Conservation (phyloP, 2,329 filamentous ascomycete species). For the Cryphonectria naterciae region DNA sequence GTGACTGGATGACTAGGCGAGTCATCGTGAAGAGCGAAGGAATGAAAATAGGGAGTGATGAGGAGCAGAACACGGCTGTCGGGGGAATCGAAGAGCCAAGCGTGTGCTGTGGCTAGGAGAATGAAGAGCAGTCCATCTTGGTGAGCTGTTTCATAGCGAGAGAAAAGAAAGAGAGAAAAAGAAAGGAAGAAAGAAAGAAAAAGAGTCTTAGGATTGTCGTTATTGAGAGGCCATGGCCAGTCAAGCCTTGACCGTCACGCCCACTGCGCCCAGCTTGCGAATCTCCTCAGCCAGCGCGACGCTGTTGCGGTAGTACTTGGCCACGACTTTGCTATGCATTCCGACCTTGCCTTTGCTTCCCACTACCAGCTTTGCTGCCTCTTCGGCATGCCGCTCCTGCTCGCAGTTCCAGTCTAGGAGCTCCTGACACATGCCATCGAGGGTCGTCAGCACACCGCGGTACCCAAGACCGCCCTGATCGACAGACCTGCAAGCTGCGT, state of each 20-base stretch:
- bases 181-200: neutral
- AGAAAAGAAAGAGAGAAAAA: neutral
- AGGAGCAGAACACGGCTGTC: constrained; percentile 31
- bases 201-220: neutral
- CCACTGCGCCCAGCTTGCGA: constrained; percentile 33
- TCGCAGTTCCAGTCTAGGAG: constrained; percentile 48
- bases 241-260: constrained; percentile 16
- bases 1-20: constrained; percentile 54
- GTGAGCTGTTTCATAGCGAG: neutral
- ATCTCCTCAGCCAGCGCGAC: constrained; percentile 46
- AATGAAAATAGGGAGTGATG: constrained; percentile 31
- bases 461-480: constrained; percentile 45
- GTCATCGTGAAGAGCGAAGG: constrained; percentile 40
- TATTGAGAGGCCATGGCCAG: neutral
- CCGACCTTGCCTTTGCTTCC: neutral
- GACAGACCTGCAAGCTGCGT: constrained; percentile 38
- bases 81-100: constrained; percentile 49
- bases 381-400: constrained; percentile 34
- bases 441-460: constrained; percentile 42
- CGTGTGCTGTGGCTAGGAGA: constrained; percentile 49
- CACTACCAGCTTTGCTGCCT: too few species aligned
- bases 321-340: constrained; percentile 21
- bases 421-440: constrained; percentile 46
- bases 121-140: neutral
- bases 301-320: constrained; percentile 43